Evolutionary conservation across 2,329 filamentous ascomycete species (phyloP).

Genomic region (Truncatella angustata): DNA sequence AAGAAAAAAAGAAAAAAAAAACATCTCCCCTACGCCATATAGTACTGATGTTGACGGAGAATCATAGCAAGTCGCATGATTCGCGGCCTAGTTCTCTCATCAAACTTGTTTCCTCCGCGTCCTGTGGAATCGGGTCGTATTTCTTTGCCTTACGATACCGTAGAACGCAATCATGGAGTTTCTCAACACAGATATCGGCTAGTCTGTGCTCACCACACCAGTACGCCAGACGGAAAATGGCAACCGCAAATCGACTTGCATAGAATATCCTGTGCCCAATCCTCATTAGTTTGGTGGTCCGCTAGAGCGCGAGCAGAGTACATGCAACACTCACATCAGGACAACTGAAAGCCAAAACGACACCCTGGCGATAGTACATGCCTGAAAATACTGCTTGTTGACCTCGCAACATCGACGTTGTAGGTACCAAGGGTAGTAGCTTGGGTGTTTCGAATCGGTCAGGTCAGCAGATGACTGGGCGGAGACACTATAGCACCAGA

Average conservation of each 20-base stretch:
- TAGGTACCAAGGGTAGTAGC: slow-evolving; percentile 16
- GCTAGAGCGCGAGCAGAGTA: not conserved
- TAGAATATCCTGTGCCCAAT: not conserved
- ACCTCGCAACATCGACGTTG: slow-evolving; percentile 12
- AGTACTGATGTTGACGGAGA: too few species aligned
- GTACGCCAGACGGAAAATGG: not conserved
- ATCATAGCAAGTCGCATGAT: too few species aligned
- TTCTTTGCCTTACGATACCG: too few species aligned
- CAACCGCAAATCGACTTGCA: not conserved
- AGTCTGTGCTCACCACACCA: not conserved
- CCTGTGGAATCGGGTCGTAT: too few species aligned
- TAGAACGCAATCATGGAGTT: too few species aligned
- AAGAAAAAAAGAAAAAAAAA: too few species aligned
- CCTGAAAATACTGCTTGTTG: not conserved
- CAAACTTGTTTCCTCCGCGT: too few species aligned
- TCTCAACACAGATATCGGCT: too few species aligned
- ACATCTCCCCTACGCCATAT: too few species aligned
- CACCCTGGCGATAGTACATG: slow-evolving; percentile 13
- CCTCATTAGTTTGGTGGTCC: not conserved
- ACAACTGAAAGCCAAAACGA: slow-evolving; percentile 15
- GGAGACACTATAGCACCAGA: slow-evolving; percentile 16
- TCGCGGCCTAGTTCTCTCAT: too few species aligned
- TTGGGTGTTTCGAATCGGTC: slow-evolving; percentile 14
- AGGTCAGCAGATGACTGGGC: slow-evolving; percentile 16
- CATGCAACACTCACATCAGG: slow-evolving; percentile 14